Evolutionary conservation across 192 early-diverging fungal species (phyloP), one percentile per base, ranked within the genome.

Genomic region (Mortierella antarctica): DNA sequence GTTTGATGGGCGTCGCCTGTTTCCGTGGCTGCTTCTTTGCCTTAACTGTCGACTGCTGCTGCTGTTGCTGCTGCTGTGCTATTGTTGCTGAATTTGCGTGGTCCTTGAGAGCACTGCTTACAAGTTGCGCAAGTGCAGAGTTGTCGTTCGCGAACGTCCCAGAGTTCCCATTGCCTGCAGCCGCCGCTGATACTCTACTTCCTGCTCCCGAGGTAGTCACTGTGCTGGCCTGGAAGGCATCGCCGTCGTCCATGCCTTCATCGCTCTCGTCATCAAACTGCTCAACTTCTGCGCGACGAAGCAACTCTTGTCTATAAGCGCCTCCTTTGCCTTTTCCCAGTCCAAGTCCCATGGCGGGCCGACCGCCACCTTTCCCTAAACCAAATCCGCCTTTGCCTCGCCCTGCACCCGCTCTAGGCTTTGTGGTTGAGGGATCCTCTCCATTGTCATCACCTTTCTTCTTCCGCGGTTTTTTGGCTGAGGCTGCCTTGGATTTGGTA

Each of bases 241-340:
- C 17, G 21, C 67, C 68, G 12, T 72, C 77, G n/a, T 79, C 69
- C 10, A 61, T 55, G 15, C 60, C 74, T 10, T 78, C 74, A 18
- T 70, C 79, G 42, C 73, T 70, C 20, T 73, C 55, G 8, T 75
- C 62, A n/a, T 71, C 80, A 74, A 70, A 74, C 5, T 74, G 73
- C 31, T 74, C 80, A 14, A 73, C 66, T 61, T 73, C 74, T 8
- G 70, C 74, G n/a, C 67, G 66, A 21, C 74, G 71, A 47, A 75
- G 70, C 55, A 80, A 31, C 45, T 80, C 77, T 46, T 67, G 57
- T 8, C 77, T 70, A 54, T 80, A 80, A n/a, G 77, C 77, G 1
- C 77, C 77, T 21, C 77, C 77, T 44, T 80, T 80, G 13, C 77
- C 77, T 39, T 80, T 80, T 5, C 77, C 77, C 1, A 80, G 63